Evolutionary conservation across 75 land plant genomes (phyloP), one percentile per base, ranked within the genome.

Genomic region (Sequoiadendron giganteum): DNA sequence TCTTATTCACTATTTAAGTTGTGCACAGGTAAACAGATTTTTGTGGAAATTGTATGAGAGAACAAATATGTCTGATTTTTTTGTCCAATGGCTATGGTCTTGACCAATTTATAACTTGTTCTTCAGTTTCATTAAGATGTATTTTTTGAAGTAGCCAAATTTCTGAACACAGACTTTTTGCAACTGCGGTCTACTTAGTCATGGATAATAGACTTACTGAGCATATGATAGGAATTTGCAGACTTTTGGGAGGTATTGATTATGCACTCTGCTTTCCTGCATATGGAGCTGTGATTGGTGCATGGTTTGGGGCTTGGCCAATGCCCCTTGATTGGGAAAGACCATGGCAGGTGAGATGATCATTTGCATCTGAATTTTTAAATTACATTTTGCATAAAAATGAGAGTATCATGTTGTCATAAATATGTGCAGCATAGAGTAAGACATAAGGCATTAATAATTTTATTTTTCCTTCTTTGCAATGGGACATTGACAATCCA

Each of bases 271-370:
- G 98, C 86, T n/a, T 97, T 77, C 98, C 99, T 80, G 99, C 99
- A 85, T 94, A 96, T 87, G 99, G 99, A 89, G 97, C 97, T 91
- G 88, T 94, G 28, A 86, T 97, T 88, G 99, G 99, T 86, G 93
- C 98, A 86, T 97, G 99, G 99, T 89, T 97, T 89, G 99, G 98
- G 58, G 99, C 99, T 48, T 97, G 96, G 96, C 99, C 99, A 48
- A 97, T 97, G 99, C 99, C 99, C 25, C 93, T 97, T 87, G 99
- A 97, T 73, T 97, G 99, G 99, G 99, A 97, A 89, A 93, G 98
- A 58, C 94, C 96, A 72, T 97, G 99, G 99, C 99, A 97, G 98
- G 99, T 97, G 88, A 30, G 54, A 68, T 68, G 58, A 30, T 56
- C 19, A 14, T 54, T 85, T 14, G 56, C 85, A 49, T 79, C 39